Evolutionary conservation across 495 filamentous ascomycete species (phyloP).

Genomic region (Penicillium arizonense): DNA sequence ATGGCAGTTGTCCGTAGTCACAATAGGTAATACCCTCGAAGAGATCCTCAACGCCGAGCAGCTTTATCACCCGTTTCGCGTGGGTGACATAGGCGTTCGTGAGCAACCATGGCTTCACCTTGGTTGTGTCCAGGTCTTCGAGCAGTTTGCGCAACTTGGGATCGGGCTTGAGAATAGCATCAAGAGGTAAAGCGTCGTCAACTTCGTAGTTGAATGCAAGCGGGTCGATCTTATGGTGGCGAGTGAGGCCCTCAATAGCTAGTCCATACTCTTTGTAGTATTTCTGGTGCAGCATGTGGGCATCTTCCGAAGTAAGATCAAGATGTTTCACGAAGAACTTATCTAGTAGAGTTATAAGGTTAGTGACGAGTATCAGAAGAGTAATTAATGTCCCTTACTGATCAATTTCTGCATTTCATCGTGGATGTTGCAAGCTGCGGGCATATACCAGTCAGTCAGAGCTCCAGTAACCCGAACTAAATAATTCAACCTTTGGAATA

Average conservation of each 20-base stretch:
- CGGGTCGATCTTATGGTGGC: slow-evolving; percentile 93
- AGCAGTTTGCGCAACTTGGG: slow-evolving; percentile 72
- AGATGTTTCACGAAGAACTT: slow-evolving; percentile 80
- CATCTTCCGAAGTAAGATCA: slow-evolving; percentile 68
- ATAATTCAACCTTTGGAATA: slow-evolving; percentile 49
- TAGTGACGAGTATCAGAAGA: neutral
- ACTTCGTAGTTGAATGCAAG: slow-evolving; percentile 93
- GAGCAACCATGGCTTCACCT: slow-evolving; percentile 88
- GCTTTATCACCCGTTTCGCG: slow-evolving; percentile 72
- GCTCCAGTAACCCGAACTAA: neutral
- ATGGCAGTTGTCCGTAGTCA: slow-evolving; percentile 65
- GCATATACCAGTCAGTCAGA: slow-evolving; percentile 9
- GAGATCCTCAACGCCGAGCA: slow-evolving; percentile 79
- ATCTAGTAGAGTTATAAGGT: slow-evolving; percentile 40
- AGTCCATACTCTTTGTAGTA: slow-evolving; percentile 97
- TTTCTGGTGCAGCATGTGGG: slow-evolving; percentile 74
- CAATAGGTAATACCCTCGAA: slow-evolving; percentile 95
- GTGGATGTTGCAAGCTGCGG: slow-evolving; percentile 63
- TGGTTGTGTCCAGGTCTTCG: slow-evolving; percentile 70
- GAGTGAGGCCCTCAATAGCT: slow-evolving; percentile 91
- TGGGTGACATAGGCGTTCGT: slow-evolving; percentile 96
- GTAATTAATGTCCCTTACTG: slow-evolving; percentile 27
- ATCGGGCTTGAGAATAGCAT: slow-evolving; percentile 75
- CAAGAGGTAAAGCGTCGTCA: slow-evolving; percentile 91
- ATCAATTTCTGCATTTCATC: slow-evolving; percentile 73